These are phyloP conservation scores for Plicaturopsis crispa DNA, from an alignment of 768 basidiomycete species.

Conservation along the genomic window DNA sequence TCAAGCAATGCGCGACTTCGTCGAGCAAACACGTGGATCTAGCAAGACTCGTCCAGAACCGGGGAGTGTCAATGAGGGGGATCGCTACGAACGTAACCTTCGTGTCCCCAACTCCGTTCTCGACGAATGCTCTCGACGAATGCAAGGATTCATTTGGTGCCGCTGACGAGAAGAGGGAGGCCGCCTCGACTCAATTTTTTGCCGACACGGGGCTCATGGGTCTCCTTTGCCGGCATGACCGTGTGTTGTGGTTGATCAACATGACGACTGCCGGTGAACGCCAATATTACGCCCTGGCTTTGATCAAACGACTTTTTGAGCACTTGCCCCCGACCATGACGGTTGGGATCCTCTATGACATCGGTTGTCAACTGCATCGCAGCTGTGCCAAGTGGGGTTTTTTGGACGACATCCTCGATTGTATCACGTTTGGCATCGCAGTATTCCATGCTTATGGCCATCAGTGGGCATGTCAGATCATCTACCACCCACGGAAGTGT, in stretches of 20 bases:
- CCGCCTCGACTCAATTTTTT: slow-evolving; percentile 11
- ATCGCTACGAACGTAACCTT: slow-evolving; percentile 14
- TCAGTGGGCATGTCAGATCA: slow-evolving; percentile 26
- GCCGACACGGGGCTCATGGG: slow-evolving; percentile 30
- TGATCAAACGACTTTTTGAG: too few species aligned
- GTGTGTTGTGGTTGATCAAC: slow-evolving; percentile 27
- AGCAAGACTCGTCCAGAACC: too few species aligned
- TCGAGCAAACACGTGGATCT: slow-evolving; percentile 9
- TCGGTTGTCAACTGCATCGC: slow-evolving; percentile 23
- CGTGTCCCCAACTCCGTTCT: slow-evolving; percentile 20
- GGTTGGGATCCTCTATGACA: too few species aligned
- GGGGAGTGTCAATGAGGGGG: slow-evolving; percentile 5
- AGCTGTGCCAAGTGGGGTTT: slow-evolving; percentile 12
- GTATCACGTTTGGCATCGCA: slow-evolving; percentile 22
- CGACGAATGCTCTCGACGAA: too few species aligned
- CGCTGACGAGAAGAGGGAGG: slow-evolving; percentile 9
- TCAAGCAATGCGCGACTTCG: slow-evolving; percentile 11
- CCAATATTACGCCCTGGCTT: slow-evolving; percentile 29
- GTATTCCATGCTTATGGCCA: slow-evolving; percentile 33
- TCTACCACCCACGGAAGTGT: slow-evolving; percentile 23
- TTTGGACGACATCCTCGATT: slow-evolving; percentile 6
- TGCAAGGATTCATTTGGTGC: slow-evolving; percentile 22
- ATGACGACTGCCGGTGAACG: slow-evolving; percentile 30
- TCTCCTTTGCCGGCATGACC: too few species aligned
- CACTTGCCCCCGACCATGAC: too few species aligned